These are phyloP conservation scores for Pseudogymnoascus sp. DNA, from an alignment of 2,329 filamentous ascomycete species.

Conservation along the genomic window DNA sequence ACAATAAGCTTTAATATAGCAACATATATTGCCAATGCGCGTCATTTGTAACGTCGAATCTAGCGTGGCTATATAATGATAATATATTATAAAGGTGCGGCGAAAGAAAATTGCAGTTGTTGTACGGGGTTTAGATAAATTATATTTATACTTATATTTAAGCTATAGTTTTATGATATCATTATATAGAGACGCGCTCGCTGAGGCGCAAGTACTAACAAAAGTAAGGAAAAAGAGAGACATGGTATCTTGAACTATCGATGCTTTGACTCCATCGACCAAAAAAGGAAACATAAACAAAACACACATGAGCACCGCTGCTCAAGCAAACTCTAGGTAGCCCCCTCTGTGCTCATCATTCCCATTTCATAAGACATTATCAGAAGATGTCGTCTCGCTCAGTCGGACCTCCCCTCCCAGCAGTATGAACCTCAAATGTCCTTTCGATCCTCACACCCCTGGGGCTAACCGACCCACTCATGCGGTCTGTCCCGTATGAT, in stretches of 20 bases:
- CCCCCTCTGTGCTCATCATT: not conserved
- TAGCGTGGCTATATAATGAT: not conserved
- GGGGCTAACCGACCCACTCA: not conserved
- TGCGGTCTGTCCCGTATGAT: not conserved
- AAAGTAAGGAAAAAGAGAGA: not conserved
- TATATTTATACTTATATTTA: not conserved
- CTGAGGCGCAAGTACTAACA: not conserved
- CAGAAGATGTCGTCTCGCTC: not conserved
- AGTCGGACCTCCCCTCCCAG: not conserved
- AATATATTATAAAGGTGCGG: not conserved
- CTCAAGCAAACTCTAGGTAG: not conserved
- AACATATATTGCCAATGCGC: not conserved
- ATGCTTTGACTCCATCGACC: not conserved
- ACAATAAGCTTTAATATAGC: not conserved
- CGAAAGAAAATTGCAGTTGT: not conserved
- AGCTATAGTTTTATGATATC: not conserved
- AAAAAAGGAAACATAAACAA: not conserved
- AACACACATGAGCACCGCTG: not conserved
- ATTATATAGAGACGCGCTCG: not conserved
- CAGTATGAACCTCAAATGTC: not conserved
- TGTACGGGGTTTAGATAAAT: not conserved
- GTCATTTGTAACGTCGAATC: not conserved
- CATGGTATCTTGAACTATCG: conserved; percentile 1
- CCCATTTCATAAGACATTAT: not conserved
- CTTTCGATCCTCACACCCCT: not conserved